Percentiles rank a stretch among this genome's conserved stretches.
These are phyloP conservation scores for Ophiostoma ips DNA, from an alignment of 2,329 filamentous ascomycete genomes.

Conservation along the genomic window DNA sequence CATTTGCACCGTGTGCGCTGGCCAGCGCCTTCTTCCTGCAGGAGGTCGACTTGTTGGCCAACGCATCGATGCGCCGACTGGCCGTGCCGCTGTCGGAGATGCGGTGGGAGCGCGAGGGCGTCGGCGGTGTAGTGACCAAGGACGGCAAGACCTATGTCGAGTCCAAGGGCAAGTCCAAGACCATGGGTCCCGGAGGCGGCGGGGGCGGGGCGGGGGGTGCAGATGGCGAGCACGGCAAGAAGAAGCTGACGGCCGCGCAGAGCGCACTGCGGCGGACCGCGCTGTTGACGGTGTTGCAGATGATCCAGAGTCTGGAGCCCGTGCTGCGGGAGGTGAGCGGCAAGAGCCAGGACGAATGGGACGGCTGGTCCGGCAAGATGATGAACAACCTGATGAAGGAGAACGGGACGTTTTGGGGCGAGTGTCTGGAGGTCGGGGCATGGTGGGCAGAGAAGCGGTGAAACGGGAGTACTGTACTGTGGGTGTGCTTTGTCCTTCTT, in stretches of 20 bases:
- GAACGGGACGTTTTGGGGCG: conserved; percentile 64
- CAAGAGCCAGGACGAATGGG: conserved; percentile 86
- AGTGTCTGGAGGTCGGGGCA: conserved; percentile 75
- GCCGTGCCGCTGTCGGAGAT: conserved; percentile 79
- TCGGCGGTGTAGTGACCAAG: conserved; percentile 47
- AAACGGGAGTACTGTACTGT: background rate
- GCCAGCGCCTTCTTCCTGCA: conserved; percentile 67
- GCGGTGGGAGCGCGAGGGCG: conserved; percentile 72
- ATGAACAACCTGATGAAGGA: conserved; percentile 71
- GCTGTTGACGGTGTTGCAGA: conserved; percentile 65
- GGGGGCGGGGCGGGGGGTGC: background rate
- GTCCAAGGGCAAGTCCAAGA: conserved; percentile 19
- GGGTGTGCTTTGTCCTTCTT: background rate
- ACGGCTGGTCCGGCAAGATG: conserved; percentile 77
- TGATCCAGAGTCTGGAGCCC: conserved; percentile 76
- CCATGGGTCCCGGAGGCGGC: background rate
- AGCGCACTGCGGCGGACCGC: conserved; percentile 63
- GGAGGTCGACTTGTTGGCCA: conserved; percentile 57
- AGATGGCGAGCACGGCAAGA: conserved; percentile 21
- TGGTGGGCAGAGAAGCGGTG: conserved; percentile 67
- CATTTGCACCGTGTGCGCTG: conserved; percentile 62
- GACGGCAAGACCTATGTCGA: conserved; percentile 47
- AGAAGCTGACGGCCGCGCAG: conserved; percentile 52
- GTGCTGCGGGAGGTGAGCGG: conserved; percentile 68
- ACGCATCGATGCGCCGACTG: conserved; percentile 59